Evolutionary conservation across 1,139 yeast genomes (phyloP), one percentile per base, ranked within the genome.

Genomic region (Suhomyces panamericanus): DNA sequence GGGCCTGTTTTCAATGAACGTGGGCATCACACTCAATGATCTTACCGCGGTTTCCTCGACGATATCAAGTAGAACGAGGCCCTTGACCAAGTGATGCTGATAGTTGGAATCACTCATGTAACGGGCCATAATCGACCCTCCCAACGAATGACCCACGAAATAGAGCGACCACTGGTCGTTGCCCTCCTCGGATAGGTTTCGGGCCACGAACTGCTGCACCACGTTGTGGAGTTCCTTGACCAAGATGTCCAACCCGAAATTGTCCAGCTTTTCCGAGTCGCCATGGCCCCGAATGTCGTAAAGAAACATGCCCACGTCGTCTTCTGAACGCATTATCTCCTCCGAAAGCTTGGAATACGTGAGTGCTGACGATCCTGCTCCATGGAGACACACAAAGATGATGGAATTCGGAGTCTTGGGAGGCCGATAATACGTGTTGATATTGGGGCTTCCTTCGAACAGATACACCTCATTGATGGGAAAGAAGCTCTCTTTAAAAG

Each of bases 271-370:
- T 0, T 50, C 53, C 1, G 68, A 56, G 32, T 64, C 60, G 0
- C 96, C 96, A 59, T 93, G 99, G 1, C 96, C 96, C 46, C 98
- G 73, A 46, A 83, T 77, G 63, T 93, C 99, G 62, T 79, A 87
- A 0, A 85, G 63, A 42, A 91, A 73, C 2, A 85, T 63, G 0
- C 95, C 96, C 5, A 80, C 77, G 3, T 56, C 53, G 2, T 56
- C 57, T 6, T 52, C 58, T 4, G 62, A 5, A 48, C 48, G 55
- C 6, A 38, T 56, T 16, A 39, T 49, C 35, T 45, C 50, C 58
- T 50, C 65, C 0, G 81, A 66, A 29, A 85, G 60, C 30, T 67
- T 64, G 0, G 88, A 88, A 69, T 87, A 93, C 0, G 96, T 76
- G 67, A 88, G 69, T 0, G 86, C 89, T 3, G 88, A 80, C 1